phyloP scores from a whole-genome alignment of 306 rosid species.

The Cucurbita moschata region DNA sequence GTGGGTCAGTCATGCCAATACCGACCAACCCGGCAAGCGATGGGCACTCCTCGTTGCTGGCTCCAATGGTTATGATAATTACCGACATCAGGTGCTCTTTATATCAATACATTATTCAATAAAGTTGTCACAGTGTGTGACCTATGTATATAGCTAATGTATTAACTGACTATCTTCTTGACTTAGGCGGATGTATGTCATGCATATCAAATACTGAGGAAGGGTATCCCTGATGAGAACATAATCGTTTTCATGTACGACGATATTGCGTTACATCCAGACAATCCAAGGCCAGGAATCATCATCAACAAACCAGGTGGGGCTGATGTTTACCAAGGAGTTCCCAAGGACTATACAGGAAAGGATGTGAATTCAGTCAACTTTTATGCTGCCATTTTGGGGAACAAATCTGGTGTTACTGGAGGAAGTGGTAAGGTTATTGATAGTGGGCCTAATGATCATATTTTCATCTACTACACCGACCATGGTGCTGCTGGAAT shows the following conservation, averaged over 20 bases:
- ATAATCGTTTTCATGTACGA: slow-evolving; percentile 47
- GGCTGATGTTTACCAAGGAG: slow-evolving; percentile 33
- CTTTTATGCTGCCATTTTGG: slow-evolving; percentile 43
- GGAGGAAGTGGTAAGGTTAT: slow-evolving; percentile 72
- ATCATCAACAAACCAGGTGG: slow-evolving; percentile 35
- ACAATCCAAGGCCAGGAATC: slow-evolving; percentile 36
- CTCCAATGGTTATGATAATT: not conserved
- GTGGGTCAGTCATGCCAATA: not conserved
- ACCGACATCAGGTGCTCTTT: not conserved
- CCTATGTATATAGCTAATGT: no score
- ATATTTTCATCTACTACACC: slow-evolving; percentile 39
- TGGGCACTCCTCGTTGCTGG: not conserved
- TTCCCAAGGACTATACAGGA: slow-evolving; percentile 53
- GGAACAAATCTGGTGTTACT: slow-evolving; percentile 24
- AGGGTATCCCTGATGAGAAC: slow-evolving; percentile 32
- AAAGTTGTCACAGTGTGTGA: no score
- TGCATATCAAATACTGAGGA: slow-evolving; percentile 37
- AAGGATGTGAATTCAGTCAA: slow-evolving; percentile 3
- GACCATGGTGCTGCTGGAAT: slow-evolving; percentile 44
- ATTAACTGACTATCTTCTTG: no score
- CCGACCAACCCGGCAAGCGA: slow-evolving; percentile 14
- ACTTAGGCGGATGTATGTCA: slow-evolving; percentile 41
- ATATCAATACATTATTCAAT: not conserved
- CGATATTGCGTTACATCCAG: slow-evolving; percentile 20
- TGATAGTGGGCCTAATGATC: slow-evolving; percentile 38